These are phyloP conservation scores for Acanthamoeba triangularis DNA, from an alignment of 208 protist species.

Conservation along the genomic window DNA sequence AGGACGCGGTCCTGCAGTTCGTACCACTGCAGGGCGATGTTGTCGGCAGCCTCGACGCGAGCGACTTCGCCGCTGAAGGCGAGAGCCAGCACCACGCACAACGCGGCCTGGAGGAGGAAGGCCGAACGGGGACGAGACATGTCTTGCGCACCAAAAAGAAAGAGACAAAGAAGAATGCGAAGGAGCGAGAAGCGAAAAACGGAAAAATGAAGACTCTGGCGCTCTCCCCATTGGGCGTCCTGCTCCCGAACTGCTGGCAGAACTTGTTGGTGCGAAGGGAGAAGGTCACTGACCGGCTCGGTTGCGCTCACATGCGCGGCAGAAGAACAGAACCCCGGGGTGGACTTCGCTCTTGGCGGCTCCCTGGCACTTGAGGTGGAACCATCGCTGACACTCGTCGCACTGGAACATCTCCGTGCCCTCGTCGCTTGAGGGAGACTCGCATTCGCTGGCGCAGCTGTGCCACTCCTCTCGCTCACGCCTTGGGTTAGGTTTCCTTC, in stretches of 20 bases:
- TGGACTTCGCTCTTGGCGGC: not conserved
- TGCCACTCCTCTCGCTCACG: not conserved
- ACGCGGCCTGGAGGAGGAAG: not conserved
- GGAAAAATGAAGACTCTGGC: no score
- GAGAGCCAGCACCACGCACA: not conserved
- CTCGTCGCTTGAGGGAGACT: not conserved
- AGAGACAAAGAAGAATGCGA: not conserved
- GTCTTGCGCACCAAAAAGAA: not conserved
- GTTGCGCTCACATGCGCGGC: not conserved
- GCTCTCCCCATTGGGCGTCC: no score
- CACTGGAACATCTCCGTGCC: not conserved
- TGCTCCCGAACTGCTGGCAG: no score
- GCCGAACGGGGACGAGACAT: not conserved
- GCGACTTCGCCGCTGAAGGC: not conserved
- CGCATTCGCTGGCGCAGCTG: not conserved
- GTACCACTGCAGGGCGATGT: not conserved
- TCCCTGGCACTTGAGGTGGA: not conserved
- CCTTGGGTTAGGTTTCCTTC: no score
- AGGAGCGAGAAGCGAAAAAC: no score
- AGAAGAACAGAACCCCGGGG: not conserved
- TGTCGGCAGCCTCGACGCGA: not conserved
- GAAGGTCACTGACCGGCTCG: no score
- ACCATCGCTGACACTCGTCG: not conserved
- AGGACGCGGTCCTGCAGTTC: not conserved
- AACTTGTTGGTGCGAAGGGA: no score